These are phyloP conservation scores for Cymbopogon citratus DNA, from an alignment of 176 grass and related monocot genomes.

Conservation along the genomic window DNA sequence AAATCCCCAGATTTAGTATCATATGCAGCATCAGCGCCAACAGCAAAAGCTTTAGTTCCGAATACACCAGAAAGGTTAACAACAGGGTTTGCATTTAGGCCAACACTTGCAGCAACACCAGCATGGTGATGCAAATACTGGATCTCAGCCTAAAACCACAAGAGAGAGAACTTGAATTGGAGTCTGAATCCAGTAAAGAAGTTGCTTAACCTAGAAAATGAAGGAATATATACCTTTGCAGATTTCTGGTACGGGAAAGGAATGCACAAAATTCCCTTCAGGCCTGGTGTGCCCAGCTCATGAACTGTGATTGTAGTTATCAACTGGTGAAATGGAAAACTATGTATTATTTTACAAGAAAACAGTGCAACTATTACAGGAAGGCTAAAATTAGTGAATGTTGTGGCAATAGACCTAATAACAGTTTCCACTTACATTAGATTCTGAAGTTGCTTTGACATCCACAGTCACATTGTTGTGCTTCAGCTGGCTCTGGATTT, in stretches of 20 bases:
- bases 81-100: conserved; percentile 61
- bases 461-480: conserved; percentile 48
- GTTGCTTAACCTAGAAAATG: not conserved
- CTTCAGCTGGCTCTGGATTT: conserved; percentile 69
- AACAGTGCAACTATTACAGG: not conserved
- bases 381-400: not conserved
- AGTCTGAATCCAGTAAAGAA: not conserved
- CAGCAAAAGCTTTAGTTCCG: conserved; percentile 47
- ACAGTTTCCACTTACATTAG: conserved; percentile 34
- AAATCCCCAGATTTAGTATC: conserved; percentile 65
- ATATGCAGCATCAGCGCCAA: conserved; percentile 64
- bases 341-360: conserved; percentile 3
- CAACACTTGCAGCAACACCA: conserved; percentile 57
- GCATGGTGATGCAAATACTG: conserved; percentile 73
- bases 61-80: conserved; percentile 62
- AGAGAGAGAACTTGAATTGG: not conserved
- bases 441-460: conserved; percentile 77
- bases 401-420: not conserved
- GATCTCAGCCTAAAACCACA: conserved; percentile 56
- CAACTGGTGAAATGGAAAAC: conserved; percentile 38
- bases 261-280: conserved; percentile 62
- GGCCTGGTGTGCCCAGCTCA: conserved; percentile 51
- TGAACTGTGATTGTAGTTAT: conserved; percentile 54
- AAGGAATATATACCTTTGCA: conserved; percentile 37
- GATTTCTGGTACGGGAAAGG: conserved; percentile 57